A percentile compares a stretch with the other conserved stretches of the same genome.
These are phyloP conservation scores for Saccharomycopsis capsularis DNA, from an alignment of 805 yeast genomes.

Conservation along the genomic window DNA sequence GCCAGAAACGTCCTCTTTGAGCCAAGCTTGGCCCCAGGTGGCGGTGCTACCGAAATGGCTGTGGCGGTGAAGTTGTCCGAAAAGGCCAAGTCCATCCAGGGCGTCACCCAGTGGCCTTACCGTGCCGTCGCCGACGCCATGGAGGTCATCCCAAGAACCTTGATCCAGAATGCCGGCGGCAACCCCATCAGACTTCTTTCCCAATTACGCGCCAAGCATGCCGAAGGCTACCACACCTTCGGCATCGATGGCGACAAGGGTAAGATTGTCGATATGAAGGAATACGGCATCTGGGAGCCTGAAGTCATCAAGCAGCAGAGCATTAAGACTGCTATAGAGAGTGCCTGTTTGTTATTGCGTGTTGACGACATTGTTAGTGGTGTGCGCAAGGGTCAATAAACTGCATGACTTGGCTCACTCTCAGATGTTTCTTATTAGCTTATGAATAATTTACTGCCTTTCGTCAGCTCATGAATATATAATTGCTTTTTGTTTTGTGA, in stretches of 20 bases:
- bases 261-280: constrained; percentile 89
- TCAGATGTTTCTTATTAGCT: no score
- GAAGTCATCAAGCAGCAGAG: constrained; percentile 96
- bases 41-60: constrained; percentile 99
- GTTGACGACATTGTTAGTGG: constrained; percentile 98
- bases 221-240: constrained; percentile 74
- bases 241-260: constrained; percentile 97
- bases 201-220: constrained; percentile 92
- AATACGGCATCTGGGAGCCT: constrained; percentile 98
- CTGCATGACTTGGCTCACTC: no score
- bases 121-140: constrained; percentile 98
- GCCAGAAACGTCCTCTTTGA: constrained; percentile 91
- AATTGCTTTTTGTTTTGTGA: no score
- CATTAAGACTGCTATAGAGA: constrained; percentile 95
- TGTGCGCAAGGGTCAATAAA: constrained; percentile 46
- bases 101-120: constrained; percentile 97
- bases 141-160: constrained; percentile 96
- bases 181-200: constrained; percentile 86
- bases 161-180: constrained; percentile 97
- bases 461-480: no score
- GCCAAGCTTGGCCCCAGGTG: constrained; percentile 95
- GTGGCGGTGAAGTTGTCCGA: constrained; percentile 82
- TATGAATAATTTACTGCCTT: no score
- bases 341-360: constrained; percentile 88
- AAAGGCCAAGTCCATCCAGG: constrained; percentile 86